Evolutionary conservation across 140 eudicot species (phyloP).

Genomic region (Stevia rebaudiana): DNA sequence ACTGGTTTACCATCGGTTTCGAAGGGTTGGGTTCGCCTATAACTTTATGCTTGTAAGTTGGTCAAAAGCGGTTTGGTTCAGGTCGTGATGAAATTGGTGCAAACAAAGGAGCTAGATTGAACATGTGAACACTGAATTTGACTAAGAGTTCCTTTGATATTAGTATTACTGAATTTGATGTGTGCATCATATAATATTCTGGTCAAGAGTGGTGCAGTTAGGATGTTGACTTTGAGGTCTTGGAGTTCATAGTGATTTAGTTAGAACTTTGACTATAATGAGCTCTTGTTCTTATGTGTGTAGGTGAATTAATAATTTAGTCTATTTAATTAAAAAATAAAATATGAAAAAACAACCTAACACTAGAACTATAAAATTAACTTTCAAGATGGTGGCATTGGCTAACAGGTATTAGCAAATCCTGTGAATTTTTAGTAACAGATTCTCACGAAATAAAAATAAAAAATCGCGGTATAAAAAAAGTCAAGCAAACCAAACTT

Average conservation of each 20-base stretch:
- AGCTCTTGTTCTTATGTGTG: neutral
- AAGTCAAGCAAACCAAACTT: constrained; percentile 16
- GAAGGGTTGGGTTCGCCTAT: neutral
- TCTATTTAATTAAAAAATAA: neutral
- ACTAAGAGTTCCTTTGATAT: constrained; percentile 12
- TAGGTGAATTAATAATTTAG: neutral
- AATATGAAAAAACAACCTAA: neutral
- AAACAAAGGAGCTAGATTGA: constrained; percentile 21
- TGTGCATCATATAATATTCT: constrained; percentile 11
- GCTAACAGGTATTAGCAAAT: too few species aligned
- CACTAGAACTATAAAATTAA: neutral
- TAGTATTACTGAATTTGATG: neutral
- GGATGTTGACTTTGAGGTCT: constrained; percentile 16
- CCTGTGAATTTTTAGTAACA: too few species aligned
- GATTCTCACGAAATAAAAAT: neutral
- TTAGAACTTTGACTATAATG: constrained; percentile 2
- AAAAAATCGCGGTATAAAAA: too few species aligned
- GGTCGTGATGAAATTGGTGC: constrained; percentile 11
- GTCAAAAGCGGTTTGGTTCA: neutral
- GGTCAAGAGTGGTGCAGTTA: constrained; percentile 23
- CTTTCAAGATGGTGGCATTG: too few species aligned
- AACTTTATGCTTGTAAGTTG: neutral
- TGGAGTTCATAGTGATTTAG: constrained; percentile 20
- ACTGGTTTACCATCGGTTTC: neutral
- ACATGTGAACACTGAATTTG: constrained; percentile 4